A percentile compares a stretch with the other conserved stretches of the same genome.
phyloP scores from a whole-genome alignment of 2,329 filamentous ascomycete genomes.

The Paracorniculantispora psalliotae region DNA sequence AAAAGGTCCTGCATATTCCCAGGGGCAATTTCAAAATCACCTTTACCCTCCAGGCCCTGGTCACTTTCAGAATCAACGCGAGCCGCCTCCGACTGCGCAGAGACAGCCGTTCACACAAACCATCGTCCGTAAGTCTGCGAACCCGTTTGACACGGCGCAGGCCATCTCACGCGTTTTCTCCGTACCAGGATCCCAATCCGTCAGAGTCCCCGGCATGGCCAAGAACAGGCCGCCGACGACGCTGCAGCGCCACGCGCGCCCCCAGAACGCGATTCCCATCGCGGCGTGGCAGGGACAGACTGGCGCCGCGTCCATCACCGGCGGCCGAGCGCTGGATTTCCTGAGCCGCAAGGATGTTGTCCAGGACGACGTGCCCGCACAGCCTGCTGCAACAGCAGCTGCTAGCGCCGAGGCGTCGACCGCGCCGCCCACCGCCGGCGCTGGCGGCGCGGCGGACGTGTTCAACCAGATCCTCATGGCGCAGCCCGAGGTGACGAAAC shows the following conservation, averaged over 20 bases:
- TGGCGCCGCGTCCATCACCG: not conserved
- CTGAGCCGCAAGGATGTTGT: not conserved
- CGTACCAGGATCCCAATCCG: not conserved
- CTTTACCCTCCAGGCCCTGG: too few relatives aligned
- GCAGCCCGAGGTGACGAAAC: too few relatives aligned
- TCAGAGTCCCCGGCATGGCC: not conserved
- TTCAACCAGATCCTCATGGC: too few relatives aligned
- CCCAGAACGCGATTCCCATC: not conserved
- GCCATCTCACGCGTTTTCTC: not conserved
- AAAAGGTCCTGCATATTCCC: not conserved
- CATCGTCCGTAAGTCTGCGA: not conserved
- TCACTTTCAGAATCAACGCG: not conserved
- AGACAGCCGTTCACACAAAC: not conserved
- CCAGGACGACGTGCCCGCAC: too few relatives aligned
- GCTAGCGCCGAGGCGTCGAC: too few relatives aligned
- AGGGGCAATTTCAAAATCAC: too few relatives aligned
- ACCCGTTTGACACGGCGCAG: too few relatives aligned
- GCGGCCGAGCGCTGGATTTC: slow-evolving; percentile 5
- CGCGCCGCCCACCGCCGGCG: too few relatives aligned
- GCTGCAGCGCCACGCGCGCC: not conserved
- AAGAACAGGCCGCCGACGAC: not conserved
- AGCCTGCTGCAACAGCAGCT: too few relatives aligned
- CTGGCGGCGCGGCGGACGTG: too few relatives aligned
- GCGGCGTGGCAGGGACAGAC: not conserved
- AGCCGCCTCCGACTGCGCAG: not conserved